Evolutionary conservation across 805 yeast genomes (phyloP).

Genomic region (Ogataea ganodermae): DNA sequence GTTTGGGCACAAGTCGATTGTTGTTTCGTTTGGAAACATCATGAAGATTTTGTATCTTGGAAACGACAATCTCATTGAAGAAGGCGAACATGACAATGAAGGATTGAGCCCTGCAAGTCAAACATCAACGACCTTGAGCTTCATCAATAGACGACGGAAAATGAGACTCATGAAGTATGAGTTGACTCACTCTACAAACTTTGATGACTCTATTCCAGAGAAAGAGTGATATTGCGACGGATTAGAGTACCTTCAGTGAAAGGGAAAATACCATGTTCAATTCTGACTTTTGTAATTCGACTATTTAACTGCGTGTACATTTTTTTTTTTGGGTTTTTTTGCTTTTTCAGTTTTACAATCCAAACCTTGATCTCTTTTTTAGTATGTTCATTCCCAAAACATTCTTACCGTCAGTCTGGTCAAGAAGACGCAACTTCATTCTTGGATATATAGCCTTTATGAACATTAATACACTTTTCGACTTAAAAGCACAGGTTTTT

Average conservation of each 20-base stretch:
- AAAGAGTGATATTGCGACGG: background rate
- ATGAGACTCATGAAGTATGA: conserved; percentile 38
- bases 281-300: background rate
- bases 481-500: too few relatives aligned
- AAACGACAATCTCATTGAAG: conserved; percentile 67
- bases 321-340: background rate
- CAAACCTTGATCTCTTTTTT: background rate
- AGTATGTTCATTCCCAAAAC: too few relatives aligned
- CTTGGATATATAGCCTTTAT: background rate
- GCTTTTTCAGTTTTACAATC: background rate
- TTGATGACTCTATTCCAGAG: conserved; percentile 25
- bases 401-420: too few relatives aligned
- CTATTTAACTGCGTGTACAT: background rate
- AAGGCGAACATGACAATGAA: conserved; percentile 50
- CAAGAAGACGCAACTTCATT: background rate
- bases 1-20: conserved; percentile 77
- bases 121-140: conserved; percentile 33
- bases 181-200: conserved; percentile 40
- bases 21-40: conserved; percentile 71
- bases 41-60: conserved; percentile 77
- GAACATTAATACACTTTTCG: too few relatives aligned
- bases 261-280: background rate
- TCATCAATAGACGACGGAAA: conserved; percentile 39
- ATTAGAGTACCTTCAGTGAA: too few relatives aligned
- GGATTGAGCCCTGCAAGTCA: conserved; percentile 35